Percentiles rank a stretch among this genome's conserved stretches.
phyloP scores from a whole-genome alignment of 192 early-diverging fungal species.

The Bifiguratus adelaidae region DNA sequence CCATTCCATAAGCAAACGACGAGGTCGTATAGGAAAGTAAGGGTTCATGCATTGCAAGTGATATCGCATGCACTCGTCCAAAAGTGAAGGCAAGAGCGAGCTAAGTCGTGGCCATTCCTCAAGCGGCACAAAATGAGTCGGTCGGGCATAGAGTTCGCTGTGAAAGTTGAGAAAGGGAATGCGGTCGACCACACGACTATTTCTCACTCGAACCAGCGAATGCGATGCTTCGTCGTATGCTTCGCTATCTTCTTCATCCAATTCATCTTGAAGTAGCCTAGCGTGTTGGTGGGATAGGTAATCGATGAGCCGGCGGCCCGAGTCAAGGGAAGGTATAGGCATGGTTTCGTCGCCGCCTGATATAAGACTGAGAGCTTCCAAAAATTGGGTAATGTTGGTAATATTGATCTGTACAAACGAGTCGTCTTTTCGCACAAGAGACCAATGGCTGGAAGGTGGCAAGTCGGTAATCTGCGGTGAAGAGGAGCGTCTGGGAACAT shows the following conservation, averaged over 20 bases:
- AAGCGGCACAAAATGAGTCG: too few species aligned
- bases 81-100: not conserved
- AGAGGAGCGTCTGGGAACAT: not conserved
- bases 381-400: slow-evolving; percentile 4
- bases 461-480: not conserved
- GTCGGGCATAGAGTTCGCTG: slow-evolving; percentile 5
- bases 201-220: not conserved
- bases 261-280: not conserved
- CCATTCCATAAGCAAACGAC: slow-evolving; percentile 5
- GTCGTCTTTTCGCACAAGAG: not conserved
- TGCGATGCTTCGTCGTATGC: not conserved
- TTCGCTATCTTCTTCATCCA: not conserved
- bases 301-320: too few species aligned
- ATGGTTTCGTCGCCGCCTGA: too few species aligned
- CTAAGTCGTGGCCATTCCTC: slow-evolving; percentile 7
- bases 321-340: too few species aligned
- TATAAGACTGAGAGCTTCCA: slow-evolving; percentile 3
- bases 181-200: too few species aligned
- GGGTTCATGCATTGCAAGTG: slow-evolving; percentile 12
- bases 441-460: not conserved
- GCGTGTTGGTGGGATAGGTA: too few species aligned
- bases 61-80: slow-evolving; percentile 12
- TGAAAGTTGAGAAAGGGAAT: slow-evolving; percentile 8
- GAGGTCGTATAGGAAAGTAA: slow-evolving; percentile 9
- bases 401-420: slow-evolving; percentile 1